Base-by-base conservation (phyloP, 305 asterid genomes). In the Fraxinus baroniana region DNA sequence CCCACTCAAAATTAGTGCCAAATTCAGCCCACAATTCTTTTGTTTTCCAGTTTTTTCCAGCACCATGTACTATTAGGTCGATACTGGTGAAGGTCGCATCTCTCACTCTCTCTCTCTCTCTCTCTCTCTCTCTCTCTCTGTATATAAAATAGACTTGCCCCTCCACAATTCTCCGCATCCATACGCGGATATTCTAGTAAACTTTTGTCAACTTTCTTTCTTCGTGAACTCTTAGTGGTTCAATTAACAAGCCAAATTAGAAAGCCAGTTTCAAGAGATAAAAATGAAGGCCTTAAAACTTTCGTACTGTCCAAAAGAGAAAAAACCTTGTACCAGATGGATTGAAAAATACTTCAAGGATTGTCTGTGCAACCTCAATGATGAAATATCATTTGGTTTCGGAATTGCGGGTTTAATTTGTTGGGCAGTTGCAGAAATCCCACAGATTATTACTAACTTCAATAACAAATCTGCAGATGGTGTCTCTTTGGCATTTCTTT, bases 381-480 rank as follows among this genome's bases (percentile, higher is more conserved):
- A 87, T 70, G 91, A 76, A 62, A 72, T 89, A 44, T 91, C 92
- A 5, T 90, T 91, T 62, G 92, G 55, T 44, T 82, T 90, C 0
- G 93, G 93, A 32, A 52, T 87, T 0, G 88, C 84, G 20, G 84
- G 95, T 70, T 78, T 91, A 9, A n/a, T 86, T 9, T 81, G 84
- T 55, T 91, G 95, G 93, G 91, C 84, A 17, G 82, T 89, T 1
- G 93, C 95, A 0, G 92, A 91, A 78, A 90, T 91, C 83, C 93
- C 95, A 7, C 95, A 90, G 77, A 91, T 90, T 49, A 55, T 90
- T 41, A 88, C 92, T 60, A 91, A 90, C 81, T 87, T 86, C 86
- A 71, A 10, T 24, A 84, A 52, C 77, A 91, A 89, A 77, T 90
- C 95, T 6, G 84, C 91, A 1, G 35, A 77, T 33, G 93, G 93